Conservation (phyloP, 139 green algal genomes). For the Coelastrella sp. region DNA sequence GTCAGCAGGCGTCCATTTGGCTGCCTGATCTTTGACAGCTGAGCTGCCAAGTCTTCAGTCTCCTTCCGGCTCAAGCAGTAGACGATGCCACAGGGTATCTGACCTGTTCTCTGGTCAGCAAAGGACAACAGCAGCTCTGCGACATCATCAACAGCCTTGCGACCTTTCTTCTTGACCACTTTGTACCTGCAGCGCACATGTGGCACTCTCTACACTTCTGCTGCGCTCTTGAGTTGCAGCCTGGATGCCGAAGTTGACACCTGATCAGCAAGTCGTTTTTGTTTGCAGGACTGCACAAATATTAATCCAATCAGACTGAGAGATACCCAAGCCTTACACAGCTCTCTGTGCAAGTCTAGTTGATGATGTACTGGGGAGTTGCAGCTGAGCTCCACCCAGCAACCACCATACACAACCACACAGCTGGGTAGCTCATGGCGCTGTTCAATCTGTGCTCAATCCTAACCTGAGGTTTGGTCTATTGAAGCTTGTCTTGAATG, state of each 20-base stretch:
- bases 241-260: too few species aligned
- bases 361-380: too few species aligned
- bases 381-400: background rate
- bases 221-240: background rate
- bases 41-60: conserved; percentile 54
- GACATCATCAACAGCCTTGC: conserved; percentile 74
- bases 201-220: background rate
- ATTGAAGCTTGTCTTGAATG: conserved; percentile 95
- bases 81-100: conserved; percentile 90
- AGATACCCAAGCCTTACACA: too few species aligned
- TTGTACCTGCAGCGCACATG: conserved; percentile 79
- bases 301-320: too few species aligned
- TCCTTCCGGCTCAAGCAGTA: conserved; percentile 88
- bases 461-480: conserved; percentile 86
- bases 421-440: background rate
- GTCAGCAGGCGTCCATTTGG: conserved; percentile 23
- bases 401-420: background rate
- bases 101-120: background rate
- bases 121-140: conserved; percentile 53
- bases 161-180: conserved; percentile 81
- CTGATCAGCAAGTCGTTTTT: too few species aligned
- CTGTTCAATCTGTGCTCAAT: too few species aligned
- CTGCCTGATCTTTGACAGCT: conserved; percentile 63
- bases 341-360: too few species aligned
- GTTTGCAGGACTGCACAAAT: too few species aligned